A percentile compares a stretch with the other conserved stretches of the same genome.
phyloP scores from a whole-genome alignment of 257 asterid genomes.

The Nicotiana benthamiana region DNA sequence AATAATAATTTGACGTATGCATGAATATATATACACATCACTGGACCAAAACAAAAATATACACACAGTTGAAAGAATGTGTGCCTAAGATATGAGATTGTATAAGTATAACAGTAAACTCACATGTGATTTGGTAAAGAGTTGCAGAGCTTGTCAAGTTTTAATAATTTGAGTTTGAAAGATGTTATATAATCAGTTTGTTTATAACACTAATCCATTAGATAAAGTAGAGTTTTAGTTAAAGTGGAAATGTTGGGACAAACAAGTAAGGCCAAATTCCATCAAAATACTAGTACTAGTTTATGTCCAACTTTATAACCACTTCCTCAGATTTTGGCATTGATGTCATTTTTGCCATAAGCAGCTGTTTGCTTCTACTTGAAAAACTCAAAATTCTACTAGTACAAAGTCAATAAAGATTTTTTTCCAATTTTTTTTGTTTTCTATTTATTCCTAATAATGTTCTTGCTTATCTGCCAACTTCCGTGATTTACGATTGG shows the following conservation, averaged over 20 bases:
- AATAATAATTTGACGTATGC: not conserved
- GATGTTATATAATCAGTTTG: not conserved
- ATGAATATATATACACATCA: too few relatives aligned
- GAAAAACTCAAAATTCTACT: not conserved
- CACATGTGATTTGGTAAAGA: not conserved
- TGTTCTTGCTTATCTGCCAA: not conserved
- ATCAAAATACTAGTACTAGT: conserved; percentile 1
- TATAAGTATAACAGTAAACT: not conserved
- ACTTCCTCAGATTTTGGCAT: not conserved
- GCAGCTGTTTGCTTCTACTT: not conserved
- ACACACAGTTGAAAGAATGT: too few relatives aligned
- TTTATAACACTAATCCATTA: not conserved
- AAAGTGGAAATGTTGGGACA: not conserved
- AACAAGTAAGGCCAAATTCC: not conserved
- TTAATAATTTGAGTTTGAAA: not conserved
- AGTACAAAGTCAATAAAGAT: not conserved
- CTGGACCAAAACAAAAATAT: not conserved
- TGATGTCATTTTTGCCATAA: not conserved
- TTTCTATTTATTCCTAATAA: not conserved
- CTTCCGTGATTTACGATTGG: not conserved
- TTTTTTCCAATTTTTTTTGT: not conserved
- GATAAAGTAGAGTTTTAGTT: not conserved
- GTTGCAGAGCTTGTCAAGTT: not conserved
- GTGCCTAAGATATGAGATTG: not conserved
- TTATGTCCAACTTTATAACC: conserved; percentile 4